Evolutionary conservation across 1,284 basidiomycete genomes (phyloP).

Genomic region (Peniophora sp.): DNA sequence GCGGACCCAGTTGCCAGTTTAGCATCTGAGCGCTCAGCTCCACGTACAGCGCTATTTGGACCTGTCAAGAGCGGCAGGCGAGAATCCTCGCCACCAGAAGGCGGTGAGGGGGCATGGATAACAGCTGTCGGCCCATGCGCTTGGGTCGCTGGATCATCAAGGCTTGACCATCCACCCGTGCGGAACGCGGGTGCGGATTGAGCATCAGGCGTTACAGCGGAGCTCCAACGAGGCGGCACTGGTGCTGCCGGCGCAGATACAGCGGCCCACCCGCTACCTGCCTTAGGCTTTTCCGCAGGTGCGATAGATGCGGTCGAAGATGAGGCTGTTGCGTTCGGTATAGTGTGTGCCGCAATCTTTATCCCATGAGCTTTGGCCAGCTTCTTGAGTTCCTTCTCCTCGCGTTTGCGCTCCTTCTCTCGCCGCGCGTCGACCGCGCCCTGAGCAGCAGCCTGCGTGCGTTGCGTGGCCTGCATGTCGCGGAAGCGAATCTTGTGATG

Average conservation of each 20-base stretch:
- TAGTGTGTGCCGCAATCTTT: constrained; percentile 48
- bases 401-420: constrained; percentile 75
- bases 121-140: background rate
- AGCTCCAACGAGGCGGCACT: background rate
- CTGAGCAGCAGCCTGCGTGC: constrained; percentile 39
- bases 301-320: constrained; percentile 14
- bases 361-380: constrained; percentile 72
- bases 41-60: background rate
- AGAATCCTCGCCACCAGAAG: background rate
- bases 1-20: constrained; percentile 11
- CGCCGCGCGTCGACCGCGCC: constrained; percentile 65
- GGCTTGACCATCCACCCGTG: constrained; percentile 30
- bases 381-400: constrained; percentile 74
- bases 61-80: background rate
- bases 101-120: background rate
- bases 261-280: background rate
- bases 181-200: constrained; percentile 37
- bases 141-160: background rate
- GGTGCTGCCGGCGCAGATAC: background rate
- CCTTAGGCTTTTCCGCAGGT: constrained; percentile 9
- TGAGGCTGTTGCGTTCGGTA: constrained; percentile 9
- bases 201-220: background rate
- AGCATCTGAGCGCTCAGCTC: background rate
- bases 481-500: constrained; percentile 72
- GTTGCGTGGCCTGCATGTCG: constrained; percentile 64